These are phyloP conservation scores for Colletotrichum falcatum DNA, from an alignment of 2,329 filamentous ascomycete genomes.

Conservation along the genomic window DNA sequence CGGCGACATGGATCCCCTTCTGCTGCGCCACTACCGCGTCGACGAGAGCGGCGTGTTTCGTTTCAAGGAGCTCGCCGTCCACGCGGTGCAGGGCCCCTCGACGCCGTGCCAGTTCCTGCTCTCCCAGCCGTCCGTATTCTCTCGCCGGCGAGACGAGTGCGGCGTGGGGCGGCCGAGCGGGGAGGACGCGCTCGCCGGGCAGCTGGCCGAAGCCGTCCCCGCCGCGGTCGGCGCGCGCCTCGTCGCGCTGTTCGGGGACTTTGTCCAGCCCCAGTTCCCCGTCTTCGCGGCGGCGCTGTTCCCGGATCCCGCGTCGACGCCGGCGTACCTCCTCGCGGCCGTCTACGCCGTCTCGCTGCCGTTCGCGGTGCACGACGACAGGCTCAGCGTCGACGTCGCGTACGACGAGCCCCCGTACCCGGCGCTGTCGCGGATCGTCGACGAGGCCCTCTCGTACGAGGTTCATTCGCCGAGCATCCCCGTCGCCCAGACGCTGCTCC, in stretches of 20 bases:
- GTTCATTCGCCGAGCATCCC: conserved; percentile 40
- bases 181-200: not conserved
- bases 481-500: conserved; percentile 15
- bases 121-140: conserved; percentile 37
- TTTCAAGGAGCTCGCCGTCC: conserved; percentile 44
- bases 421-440: conserved; percentile 38
- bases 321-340: conserved; percentile 36
- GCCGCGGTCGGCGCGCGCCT: conserved; percentile 9
- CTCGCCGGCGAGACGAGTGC: conserved; percentile 38
- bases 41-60: conserved; percentile 39
- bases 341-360: conserved; percentile 42
- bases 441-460: conserved; percentile 35
- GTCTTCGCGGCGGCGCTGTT: not conserved
- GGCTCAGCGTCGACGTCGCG: conserved; percentile 43
- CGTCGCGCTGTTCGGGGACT: conserved; percentile 8
- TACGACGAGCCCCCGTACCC: conserved; percentile 43
- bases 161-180: conserved; percentile 15
- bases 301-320: not conserved
- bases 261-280: conserved; percentile 17
- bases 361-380: conserved; percentile 43
- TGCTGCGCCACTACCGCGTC: conserved; percentile 37
- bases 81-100: conserved; percentile 35
- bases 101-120: conserved; percentile 41
- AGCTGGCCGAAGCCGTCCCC: conserved; percentile 1
- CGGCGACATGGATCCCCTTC: conserved; percentile 43